Evolutionary conservation across 768 basidiomycete genomes (phyloP), one percentile per base, ranked within the genome.

Genomic region (Termitomyces sp.): DNA sequence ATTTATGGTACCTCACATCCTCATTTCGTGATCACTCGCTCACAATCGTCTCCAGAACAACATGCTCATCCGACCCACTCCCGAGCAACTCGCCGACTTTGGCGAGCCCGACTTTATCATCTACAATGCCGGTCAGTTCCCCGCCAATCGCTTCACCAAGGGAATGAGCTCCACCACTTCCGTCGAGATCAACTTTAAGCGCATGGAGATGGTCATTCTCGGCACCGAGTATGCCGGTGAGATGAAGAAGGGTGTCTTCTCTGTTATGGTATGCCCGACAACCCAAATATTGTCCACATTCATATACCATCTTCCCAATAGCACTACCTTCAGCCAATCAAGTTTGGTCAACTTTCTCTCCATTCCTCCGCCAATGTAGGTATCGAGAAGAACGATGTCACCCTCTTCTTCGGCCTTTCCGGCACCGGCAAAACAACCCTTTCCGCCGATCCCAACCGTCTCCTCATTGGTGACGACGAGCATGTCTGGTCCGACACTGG

Each of bases 211-310:
- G 97, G 96, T 99, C 70, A 98, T 99, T 71, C 92, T 99, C 68
- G 96, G 92, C 59, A 96, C 94, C 32, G 95, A 98, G 73, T 98
- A 98, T 71, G 95, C 95, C 36, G 95, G 95, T 55, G 95, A 99
- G 81, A 99, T 99, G 97, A 99, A 99, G 82, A 99, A 99, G 86
- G 97, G 97, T 71, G 93, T 99, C 74, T 99, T 99, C 82, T 94
- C 91, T 48, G 95, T 99, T 68, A 99, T 99, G 96, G 87, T 87
- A 65, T n/a, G 31, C 45, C 53, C 34, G 25, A 54, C 53, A 46
- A 53, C 46, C 25, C 37, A 37, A 47, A 32, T 37, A 52, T 42
- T 51, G 56, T 59, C 45, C 60, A 69, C 56, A 59, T 60, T 65
- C 43, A 65, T 59, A 51, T 25, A 40, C 10, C 34, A 62, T 56